Percentiles rank a stretch among this genome's conserved stretches.
These are phyloP conservation scores for Pholiota adiposa DNA, from an alignment of 1,284 basidiomycete species.

Conservation along the genomic window DNA sequence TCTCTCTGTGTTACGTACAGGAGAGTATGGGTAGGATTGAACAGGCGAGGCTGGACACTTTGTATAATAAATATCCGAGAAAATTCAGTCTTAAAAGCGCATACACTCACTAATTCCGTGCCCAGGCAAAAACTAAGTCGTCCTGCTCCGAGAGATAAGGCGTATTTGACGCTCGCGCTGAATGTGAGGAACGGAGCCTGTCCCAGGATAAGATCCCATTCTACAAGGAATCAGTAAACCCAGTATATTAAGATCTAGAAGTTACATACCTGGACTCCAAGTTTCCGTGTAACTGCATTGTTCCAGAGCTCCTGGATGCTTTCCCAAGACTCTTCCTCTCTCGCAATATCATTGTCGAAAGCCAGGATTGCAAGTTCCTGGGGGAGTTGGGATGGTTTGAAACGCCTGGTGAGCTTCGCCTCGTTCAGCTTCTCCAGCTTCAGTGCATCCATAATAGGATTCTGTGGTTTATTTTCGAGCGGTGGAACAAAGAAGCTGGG, in stretches of 20 bases:
- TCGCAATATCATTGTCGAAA: constrained; percentile 7
- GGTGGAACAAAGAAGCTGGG: constrained; percentile 61
- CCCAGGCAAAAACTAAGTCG: constrained; percentile 49
- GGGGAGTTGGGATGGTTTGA: constrained; percentile 22
- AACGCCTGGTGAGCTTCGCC: constrained; percentile 18
- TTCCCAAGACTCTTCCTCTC: constrained; percentile 4
- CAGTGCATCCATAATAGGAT: constrained; percentile 70
- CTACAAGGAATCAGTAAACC: constrained; percentile 27
- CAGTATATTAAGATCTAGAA: neutral
- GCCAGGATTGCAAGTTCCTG: constrained; percentile 29
- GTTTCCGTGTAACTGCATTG: constrained; percentile 28
- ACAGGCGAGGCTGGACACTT: constrained; percentile 48
- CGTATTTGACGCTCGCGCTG: constrained; percentile 36
- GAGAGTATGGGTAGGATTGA: constrained; percentile 38
- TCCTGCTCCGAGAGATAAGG: constrained; percentile 72
- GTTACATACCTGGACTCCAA: constrained; percentile 27
- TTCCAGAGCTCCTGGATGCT: constrained; percentile 30
- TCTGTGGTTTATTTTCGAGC: constrained; percentile 70
- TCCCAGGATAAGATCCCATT: constrained; percentile 66
- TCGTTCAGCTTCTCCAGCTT: constrained; percentile 33
- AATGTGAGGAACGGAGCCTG: constrained; percentile 43
- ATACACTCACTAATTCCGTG: constrained; percentile 56
- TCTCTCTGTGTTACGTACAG: constrained; percentile 50
- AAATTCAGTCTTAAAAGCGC: constrained; percentile 9
- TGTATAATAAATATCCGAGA: constrained; percentile 21